Evolutionary conservation across 2,329 filamentous ascomycete species (phyloP).

Genomic region (Cercospora janseana): DNA sequence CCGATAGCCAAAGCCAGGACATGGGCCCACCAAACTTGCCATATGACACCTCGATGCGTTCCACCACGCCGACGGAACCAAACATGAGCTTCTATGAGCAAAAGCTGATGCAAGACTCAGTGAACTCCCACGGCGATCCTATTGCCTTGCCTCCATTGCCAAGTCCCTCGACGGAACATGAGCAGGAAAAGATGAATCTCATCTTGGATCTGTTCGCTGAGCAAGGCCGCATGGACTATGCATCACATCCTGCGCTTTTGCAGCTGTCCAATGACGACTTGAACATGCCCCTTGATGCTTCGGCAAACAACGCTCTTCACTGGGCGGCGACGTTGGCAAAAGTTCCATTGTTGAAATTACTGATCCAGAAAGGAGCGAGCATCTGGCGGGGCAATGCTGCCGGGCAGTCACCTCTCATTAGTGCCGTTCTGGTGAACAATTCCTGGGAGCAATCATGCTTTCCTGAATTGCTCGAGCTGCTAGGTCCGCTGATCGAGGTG

Average conservation of each 20-base stretch:
- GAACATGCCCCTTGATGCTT: constrained; percentile 87
- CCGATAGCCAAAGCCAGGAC: constrained; percentile 38
- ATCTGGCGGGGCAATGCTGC: constrained; percentile 84
- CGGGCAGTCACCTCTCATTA: constrained; percentile 90
- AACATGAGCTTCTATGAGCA: constrained; percentile 74
- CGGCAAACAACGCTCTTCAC: constrained; percentile 85
- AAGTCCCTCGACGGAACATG: constrained; percentile 58
- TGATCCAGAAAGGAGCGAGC: constrained; percentile 81
- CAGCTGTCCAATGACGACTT: constrained; percentile 76
- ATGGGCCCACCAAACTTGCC: constrained; percentile 35
- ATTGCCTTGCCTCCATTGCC: constrained; percentile 65
- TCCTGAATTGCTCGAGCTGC: constrained; percentile 81
- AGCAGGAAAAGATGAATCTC: constrained; percentile 76
- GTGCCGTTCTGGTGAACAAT: constrained; percentile 89
- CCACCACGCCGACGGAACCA: constrained; percentile 69
- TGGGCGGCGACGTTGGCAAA: constrained; percentile 94
- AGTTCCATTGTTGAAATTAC: constrained; percentile 73
- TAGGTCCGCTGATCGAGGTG: constrained; percentile 86
- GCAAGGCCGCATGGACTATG: constrained; percentile 64
- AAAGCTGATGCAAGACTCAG: constrained; percentile 32
- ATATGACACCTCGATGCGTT: constrained; percentile 60
- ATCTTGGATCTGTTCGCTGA: constrained; percentile 71
- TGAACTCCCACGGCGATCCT: constrained; percentile 53
- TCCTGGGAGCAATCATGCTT: constrained; percentile 90
- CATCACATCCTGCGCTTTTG: constrained; percentile 72